phyloP scores from a whole-genome alignment of 768 basidiomycete genomes.

The Rhodotorula babjevae region DNA sequence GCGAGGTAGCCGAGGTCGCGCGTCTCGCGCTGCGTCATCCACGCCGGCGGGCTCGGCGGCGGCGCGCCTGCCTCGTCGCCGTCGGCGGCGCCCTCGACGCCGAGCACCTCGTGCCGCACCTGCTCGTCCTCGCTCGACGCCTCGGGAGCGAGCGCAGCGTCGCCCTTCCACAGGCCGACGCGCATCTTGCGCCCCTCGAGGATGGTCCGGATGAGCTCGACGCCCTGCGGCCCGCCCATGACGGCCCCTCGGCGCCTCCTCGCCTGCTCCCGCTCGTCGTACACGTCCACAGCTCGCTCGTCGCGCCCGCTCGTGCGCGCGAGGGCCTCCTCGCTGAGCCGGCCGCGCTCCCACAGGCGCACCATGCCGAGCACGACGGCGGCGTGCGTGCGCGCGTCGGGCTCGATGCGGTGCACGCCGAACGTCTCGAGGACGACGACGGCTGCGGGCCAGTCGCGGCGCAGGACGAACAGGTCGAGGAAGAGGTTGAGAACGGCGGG shows the following conservation, averaged over 20 bases:
- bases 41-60: background rate
- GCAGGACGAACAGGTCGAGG: constrained; percentile 14
- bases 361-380: constrained; percentile 27
- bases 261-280: background rate
- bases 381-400: constrained; percentile 19
- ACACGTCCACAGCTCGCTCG: background rate
- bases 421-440: constrained; percentile 31
- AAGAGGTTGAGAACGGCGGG: constrained; percentile 12
- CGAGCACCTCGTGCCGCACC: too few relatives aligned
- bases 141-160: too few relatives aligned
- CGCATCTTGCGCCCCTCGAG: constrained; percentile 17
- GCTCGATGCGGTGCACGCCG: constrained; percentile 20
- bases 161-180: constrained; percentile 9
- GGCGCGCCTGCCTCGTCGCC: background rate
- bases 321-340: background rate
- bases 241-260: background rate
- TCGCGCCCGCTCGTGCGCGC: background rate
- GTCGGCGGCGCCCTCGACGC: background rate
- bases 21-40: constrained; percentile 10
- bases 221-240: background rate
- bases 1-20: constrained; percentile 20
- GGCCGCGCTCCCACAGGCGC: constrained; percentile 22
- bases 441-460: constrained; percentile 8
- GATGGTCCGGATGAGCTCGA: constrained; percentile 13
- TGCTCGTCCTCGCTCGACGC: too few relatives aligned